Conservation (phyloP, 495 filamentous ascomycete species). For the Aspergillus saccharolyticus region DNA sequence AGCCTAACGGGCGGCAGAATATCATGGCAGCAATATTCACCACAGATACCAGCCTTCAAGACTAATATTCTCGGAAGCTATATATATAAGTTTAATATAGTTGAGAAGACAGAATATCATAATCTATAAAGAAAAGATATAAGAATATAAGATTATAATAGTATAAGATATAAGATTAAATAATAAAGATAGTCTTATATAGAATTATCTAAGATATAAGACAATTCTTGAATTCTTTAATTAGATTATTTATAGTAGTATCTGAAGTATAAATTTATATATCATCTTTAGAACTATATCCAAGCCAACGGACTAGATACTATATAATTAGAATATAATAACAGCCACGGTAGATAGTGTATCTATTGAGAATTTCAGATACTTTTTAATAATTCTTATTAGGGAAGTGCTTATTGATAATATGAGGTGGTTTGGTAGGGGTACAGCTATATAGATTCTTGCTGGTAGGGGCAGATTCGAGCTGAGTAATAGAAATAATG, state of each 20-base stretch:
- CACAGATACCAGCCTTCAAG: no score
- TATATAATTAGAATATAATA: background rate
- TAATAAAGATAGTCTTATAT: background rate
- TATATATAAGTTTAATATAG: no score
- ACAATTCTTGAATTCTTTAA: background rate
- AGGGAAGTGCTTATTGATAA: background rate
- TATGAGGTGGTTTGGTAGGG: background rate
- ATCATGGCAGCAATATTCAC: no score
- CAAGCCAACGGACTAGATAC: background rate
- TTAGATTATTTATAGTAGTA: background rate
- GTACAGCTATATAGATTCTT: background rate
- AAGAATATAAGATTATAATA: no score
- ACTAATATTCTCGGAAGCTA: no score
- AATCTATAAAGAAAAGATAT: background rate
- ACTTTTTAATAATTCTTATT: conserved; percentile 1
- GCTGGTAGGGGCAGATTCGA: background rate
- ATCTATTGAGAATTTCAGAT: background rate
- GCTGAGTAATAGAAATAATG: background rate
- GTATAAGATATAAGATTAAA: background rate
- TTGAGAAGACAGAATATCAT: background rate
- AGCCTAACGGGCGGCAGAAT: no score
- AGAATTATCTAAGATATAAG: no score
- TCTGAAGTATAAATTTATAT: background rate
- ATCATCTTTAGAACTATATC: background rate
- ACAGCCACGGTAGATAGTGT: background rate